These are phyloP conservation scores for Pseudevernia furfuracea DNA, from an alignment of 495 filamentous ascomycete genomes.

Conservation along the genomic window DNA sequence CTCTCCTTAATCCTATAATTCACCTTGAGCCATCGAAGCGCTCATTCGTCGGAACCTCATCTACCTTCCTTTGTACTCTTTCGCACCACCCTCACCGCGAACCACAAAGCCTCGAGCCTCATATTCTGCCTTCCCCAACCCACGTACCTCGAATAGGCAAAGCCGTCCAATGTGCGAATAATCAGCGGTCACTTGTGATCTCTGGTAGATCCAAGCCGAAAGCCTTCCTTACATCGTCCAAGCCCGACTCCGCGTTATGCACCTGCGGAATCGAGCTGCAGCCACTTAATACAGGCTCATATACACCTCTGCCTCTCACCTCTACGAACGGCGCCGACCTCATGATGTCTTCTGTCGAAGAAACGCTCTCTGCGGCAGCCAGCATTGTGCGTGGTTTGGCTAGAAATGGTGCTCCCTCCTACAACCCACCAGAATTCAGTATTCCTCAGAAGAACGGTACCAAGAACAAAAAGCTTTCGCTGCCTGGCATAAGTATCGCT, in stretches of 20 bases:
- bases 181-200: constrained; percentile 9
- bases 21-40: not conserved
- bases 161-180: constrained; percentile 3
- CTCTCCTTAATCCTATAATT: constrained; percentile 3
- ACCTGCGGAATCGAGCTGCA: constrained; percentile 4
- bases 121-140: not conserved
- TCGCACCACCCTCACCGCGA: constrained; percentile 3
- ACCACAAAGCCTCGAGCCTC: constrained; percentile 3
- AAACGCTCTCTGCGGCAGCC: constrained; percentile 54
- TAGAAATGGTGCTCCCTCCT: constrained; percentile 38
- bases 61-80: constrained; percentile 15
- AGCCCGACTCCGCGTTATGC: constrained; percentile 7
- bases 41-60: not conserved
- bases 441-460: constrained; percentile 31
- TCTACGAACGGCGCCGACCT: not conserved
- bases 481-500: constrained; percentile 57
- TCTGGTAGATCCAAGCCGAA: constrained; percentile 15
- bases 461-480: constrained; percentile 42
- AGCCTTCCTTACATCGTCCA: not conserved
- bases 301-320: not conserved
- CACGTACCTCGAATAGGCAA: not conserved
- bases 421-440: constrained; percentile 35
- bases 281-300: not conserved
- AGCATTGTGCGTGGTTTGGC: constrained; percentile 58
- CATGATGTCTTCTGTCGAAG: constrained; percentile 39